Conservation (phyloP, 768 basidiomycete genomes). For the Terana coerulea region DNA sequence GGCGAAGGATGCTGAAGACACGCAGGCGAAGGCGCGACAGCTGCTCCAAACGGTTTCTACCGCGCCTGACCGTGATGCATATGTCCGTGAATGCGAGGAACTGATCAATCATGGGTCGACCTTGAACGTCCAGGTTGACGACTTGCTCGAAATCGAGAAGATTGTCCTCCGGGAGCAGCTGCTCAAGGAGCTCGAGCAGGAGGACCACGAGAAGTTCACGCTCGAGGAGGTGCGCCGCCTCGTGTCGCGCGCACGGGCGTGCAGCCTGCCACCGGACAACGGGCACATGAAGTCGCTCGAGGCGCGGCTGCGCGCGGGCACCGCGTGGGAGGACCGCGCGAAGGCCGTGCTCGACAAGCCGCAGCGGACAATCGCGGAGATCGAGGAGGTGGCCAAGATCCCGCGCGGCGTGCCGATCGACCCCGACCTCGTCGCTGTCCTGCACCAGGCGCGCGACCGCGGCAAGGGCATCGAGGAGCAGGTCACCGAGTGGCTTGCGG, state of each 20-base stretch:
- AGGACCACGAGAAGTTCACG: conserved; percentile 65
- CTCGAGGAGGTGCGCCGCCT: conserved; percentile 76
- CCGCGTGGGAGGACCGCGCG: conserved; percentile 75
- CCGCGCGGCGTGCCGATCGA: conserved; percentile 70
- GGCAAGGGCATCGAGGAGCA: conserved; percentile 80
- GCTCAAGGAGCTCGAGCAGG: conserved; percentile 69
- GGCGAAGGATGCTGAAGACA: conserved; percentile 61
- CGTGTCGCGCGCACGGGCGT: conserved; percentile 64
- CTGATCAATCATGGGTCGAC: conserved; percentile 68
- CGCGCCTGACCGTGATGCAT: conserved; percentile 49
- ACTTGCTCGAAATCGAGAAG: conserved; percentile 72
- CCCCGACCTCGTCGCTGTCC: conserved; percentile 56
- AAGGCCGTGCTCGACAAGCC: conserved; percentile 62
- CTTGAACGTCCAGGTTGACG: conserved; percentile 80
- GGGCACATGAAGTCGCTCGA: conserved; percentile 61
- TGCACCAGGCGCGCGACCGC: conserved; percentile 61
- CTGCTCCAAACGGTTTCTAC: conserved; percentile 44
- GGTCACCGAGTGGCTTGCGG: conserved; percentile 64
- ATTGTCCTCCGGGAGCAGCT: conserved; percentile 80
- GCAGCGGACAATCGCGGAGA: conserved; percentile 69
- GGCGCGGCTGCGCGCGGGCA: conserved; percentile 60
- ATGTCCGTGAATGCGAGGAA: conserved; percentile 66
- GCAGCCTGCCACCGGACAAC: conserved; percentile 63
- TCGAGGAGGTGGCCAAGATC: conserved; percentile 67
- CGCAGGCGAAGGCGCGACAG: conserved; percentile 48